Evolutionary conservation across 2,329 filamentous ascomycete genomes (phyloP), one percentile per base, ranked within the genome.

Genomic region (Epichloe baconii): DNA sequence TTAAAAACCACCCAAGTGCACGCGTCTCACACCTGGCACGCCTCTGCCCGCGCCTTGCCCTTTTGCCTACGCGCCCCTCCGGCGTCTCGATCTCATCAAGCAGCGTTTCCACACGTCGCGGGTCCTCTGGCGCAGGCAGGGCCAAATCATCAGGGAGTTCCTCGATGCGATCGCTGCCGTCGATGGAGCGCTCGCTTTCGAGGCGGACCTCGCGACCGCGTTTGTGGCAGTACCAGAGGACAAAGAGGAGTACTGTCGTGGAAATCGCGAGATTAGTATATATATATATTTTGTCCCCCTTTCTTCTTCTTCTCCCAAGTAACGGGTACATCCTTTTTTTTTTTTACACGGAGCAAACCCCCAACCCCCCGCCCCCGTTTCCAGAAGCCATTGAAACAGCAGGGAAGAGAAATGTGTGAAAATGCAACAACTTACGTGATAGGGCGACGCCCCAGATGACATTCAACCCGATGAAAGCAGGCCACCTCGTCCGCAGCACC

Each of bases 191-290:
- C 61, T 80, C 76, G 48, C 66, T 79, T 62, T 85, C 83, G 12
- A 97, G 78, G 48, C 93, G 80, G 6, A 82, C 83, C 70, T 98
- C 91, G 44, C 82, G 82, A 40, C 93, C 93, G 50, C 93, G 86
- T 72, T 97, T 97, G 69, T 97, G 85, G 70, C 90, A 97, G 70
- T 97, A 98, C 90, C 91, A 98, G 60, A 97, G 83, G 44, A 95
- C 88, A 64, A 95, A 93, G 52, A 98, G 78, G 15, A 97, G 76
- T 50, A 97, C 87, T 86, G 19, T 23, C 17, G 4, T 15, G 17
- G 36, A 4, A 14, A 38, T 12, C 17, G 31, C 31, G 31, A 31
- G 31, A 31, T 41, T 15, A 8, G 4, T 2, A 4, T 7, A 19
- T 5, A 23, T 23, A 23, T 23, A 4, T n/a, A n/a, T n/a, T n/a